phyloP scores from a whole-genome alignment of 805 yeast genomes.

The Zygoascus tannicola region DNA sequence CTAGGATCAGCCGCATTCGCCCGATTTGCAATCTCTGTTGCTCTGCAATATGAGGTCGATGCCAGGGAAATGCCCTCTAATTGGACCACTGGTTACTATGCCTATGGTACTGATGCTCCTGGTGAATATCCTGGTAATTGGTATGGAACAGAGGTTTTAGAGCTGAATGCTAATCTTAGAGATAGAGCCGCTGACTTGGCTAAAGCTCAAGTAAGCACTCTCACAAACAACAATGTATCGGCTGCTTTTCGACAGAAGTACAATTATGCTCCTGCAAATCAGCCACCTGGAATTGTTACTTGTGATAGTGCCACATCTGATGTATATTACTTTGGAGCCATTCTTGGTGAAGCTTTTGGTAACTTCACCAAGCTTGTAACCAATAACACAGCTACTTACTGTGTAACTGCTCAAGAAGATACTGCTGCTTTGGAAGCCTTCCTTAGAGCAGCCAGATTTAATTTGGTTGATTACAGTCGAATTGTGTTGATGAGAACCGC shows the following conservation, averaged over 20 bases:
- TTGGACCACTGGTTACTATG: conserved; percentile 55
- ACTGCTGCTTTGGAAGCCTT: conserved; percentile 55
- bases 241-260: conserved; percentile 46
- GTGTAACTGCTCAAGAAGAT: conserved; percentile 60
- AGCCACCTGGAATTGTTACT: conserved; percentile 38
- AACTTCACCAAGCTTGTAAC: conserved; percentile 42
- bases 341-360: conserved; percentile 41
- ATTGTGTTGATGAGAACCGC: conserved; percentile 52
- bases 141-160: conserved; percentile 59
- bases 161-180: conserved; percentile 48
- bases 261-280: conserved; percentile 41
- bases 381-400: conserved; percentile 50
- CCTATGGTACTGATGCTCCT: conserved; percentile 44
- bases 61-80: conserved; percentile 39
- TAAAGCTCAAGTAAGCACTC: conserved; percentile 12
- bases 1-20: conserved; percentile 54
- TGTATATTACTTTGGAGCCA: conserved; percentile 48
- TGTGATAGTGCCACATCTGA: conserved; percentile 58
- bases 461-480: conserved; percentile 48
- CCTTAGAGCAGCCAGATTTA: conserved; percentile 43
- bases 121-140: conserved; percentile 43
- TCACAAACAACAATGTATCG: conserved; percentile 29
- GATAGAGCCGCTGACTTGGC: conserved; percentile 50
- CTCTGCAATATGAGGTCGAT: conserved; percentile 49
- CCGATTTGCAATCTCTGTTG: conserved; percentile 53